Evolutionary conservation across 1,284 basidiomycete species (phyloP).

Genomic region (Apiotrichum gamsii): DNA sequence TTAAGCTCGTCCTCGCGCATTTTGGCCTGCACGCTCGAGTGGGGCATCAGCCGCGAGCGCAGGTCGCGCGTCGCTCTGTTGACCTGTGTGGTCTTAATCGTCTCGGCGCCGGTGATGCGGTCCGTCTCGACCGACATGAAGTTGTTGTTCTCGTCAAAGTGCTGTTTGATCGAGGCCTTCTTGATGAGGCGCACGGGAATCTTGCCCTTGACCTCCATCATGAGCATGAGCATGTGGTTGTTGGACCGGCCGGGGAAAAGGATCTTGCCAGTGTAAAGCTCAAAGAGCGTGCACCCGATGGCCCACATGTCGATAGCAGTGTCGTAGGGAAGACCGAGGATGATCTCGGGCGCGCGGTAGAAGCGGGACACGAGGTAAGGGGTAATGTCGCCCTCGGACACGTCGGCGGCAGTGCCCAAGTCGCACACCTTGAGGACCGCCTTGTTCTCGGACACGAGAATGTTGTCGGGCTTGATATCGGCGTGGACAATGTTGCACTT

Average conservation of each 20-base stretch:
- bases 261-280: conserved; percentile 97
- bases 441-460: conserved; percentile 90
- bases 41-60: conserved; percentile 72
- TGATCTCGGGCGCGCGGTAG: conserved; percentile 98
- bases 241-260: conserved; percentile 94
- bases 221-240: conserved; percentile 94
- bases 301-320: conserved; percentile 94
- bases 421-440: conserved; percentile 92
- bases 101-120: conserved; percentile 69
- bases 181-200: conserved; percentile 92
- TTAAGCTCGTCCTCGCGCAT: conserved; percentile 84
- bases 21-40: conserved; percentile 59
- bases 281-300: conserved; percentile 93
- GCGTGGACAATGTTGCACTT: conserved; percentile 95
- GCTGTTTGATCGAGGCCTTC: conserved; percentile 84
- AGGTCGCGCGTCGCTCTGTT: conserved; percentile 79
- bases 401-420: conserved; percentile 89
- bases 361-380: conserved; percentile 97
- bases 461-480: conserved; percentile 96
- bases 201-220: conserved; percentile 94
- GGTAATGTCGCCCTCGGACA: conserved; percentile 84
- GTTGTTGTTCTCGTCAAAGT: conserved; percentile 78
- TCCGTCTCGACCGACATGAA: conserved; percentile 67
- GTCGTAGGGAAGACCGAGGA: conserved; percentile 92
- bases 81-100: conserved; percentile 71